Base-by-base conservation (phyloP, 202 grass and related monocot genomes). In the Cymbopogon flexuosus region DNA sequence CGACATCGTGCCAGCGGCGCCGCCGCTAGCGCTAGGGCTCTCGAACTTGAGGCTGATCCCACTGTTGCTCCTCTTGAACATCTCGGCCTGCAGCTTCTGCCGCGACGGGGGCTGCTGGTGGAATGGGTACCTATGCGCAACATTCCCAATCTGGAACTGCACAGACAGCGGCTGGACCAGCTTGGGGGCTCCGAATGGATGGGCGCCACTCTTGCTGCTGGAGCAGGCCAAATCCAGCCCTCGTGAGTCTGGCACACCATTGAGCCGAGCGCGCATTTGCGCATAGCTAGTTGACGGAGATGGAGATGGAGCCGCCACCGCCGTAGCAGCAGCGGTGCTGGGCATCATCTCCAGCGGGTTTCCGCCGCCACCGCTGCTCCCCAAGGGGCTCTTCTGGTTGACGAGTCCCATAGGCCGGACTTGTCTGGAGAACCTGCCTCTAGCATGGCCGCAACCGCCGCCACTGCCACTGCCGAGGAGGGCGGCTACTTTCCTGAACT, bases 31-130 rank as follows among this genome's bases (percentile, higher is more conserved):
- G 15, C 83, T 87, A 12, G 87, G 79, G 78, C 77, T 85, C 46
- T 91, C 96, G 33, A 99, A 96, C 83, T 96, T 99, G 2, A 99
- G 75, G 84, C 86, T 98, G 54, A 95, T 81, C 14, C 78, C 68
- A n/a, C 86, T 98, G 12, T 79, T 91, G 85, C 84, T 99, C 79
- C 90, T 85, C 80, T 81, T 88, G 72, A 90, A 96, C 68, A 99
- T 87, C 73, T 96, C 90, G 16, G 93, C 87, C 77, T 99, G 92
- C 62, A 99, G 65, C 80, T 93, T 95, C 51, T 87, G 90, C 72
- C 92, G 86, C 24, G 86, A 18, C 6, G 19, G 3, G 11, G 42
- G 86, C 57, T 93, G 90, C 23, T 90, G 91, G 42, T 84, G 88
- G 35, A 90, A 87, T 23, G 88, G 93, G 33, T 81, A 87, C 31